phyloP scores from a whole-genome alignment of 768 basidiomycete genomes.

The Macrolepiota albuminosa region DNA sequence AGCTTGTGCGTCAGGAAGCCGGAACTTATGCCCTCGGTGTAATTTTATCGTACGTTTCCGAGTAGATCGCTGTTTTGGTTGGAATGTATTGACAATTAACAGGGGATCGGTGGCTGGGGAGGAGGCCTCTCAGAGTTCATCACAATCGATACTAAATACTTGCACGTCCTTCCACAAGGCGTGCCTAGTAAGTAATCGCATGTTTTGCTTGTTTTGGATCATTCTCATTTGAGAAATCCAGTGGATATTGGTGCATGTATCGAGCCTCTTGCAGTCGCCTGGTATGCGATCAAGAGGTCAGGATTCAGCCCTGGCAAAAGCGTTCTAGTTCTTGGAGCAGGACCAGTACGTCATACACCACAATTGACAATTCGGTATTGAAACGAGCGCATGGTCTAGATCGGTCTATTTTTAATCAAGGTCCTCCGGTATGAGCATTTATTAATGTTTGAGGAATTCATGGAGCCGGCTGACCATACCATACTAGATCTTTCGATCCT shows the following conservation, averaged over 20 bases:
- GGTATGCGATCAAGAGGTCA: slow-evolving; percentile 38
- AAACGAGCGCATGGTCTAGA: slow-evolving; percentile 16
- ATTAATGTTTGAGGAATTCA: background rate
- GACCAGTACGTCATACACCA: slow-evolving; percentile 30
- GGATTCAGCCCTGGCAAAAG: slow-evolving; percentile 32
- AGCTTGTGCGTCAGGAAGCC: slow-evolving; percentile 25
- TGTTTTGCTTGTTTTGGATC: background rate
- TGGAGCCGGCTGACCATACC: background rate
- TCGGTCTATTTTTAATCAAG: slow-evolving; percentile 34
- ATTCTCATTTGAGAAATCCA: background rate
- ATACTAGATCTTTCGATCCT: slow-evolving; percentile 23
- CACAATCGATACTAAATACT: slow-evolving; percentile 26
- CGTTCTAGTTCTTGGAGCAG: slow-evolving; percentile 38
- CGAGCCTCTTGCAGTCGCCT: slow-evolving; percentile 44
- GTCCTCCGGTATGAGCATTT: slow-evolving; percentile 25
- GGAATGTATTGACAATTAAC: background rate
- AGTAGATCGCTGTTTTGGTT: background rate
- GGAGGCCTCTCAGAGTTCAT: slow-evolving; percentile 44
- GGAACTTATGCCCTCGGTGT: slow-evolving; percentile 29
- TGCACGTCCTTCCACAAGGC: slow-evolving; percentile 33
- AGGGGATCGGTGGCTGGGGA: slow-evolving; percentile 35
- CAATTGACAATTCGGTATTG: background rate
- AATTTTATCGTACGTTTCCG: slow-evolving; percentile 30
- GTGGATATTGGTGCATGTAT: slow-evolving; percentile 45
- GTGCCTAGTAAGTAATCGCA: slow-evolving; percentile 28